phyloP scores from a whole-genome alignment of 2,329 filamentous ascomycete species.

The Verticillium longisporum region DNA sequence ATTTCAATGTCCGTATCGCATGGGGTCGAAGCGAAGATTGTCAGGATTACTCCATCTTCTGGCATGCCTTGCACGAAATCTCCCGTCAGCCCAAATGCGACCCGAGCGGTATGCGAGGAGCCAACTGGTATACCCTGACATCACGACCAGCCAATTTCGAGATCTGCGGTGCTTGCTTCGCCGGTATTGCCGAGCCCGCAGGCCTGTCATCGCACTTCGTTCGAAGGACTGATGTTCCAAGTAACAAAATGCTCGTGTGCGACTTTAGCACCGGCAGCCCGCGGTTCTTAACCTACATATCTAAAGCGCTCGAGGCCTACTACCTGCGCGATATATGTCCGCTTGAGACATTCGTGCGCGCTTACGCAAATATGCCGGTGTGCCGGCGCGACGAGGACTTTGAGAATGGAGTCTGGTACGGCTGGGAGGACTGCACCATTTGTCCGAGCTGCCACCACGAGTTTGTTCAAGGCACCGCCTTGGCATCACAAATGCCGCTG shows the following conservation, averaged over 20 bases:
- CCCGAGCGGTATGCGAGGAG: conserved; percentile 19
- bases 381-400: conserved; percentile 18
- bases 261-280: conserved; percentile 24
- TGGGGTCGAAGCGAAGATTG: conserved; percentile 19
- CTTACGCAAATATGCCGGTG: conserved; percentile 20
- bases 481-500: conserved; percentile 22
- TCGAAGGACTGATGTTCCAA: conserved; percentile 10
- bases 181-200: conserved; percentile 21
- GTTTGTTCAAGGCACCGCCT: conserved; percentile 19
- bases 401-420: conserved; percentile 22
- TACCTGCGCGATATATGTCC: conserved; percentile 17
- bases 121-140: conserved; percentile 25
- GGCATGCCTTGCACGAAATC: conserved; percentile 20
- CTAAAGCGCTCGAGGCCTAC: conserved; percentile 18
- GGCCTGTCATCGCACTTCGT: conserved; percentile 22
- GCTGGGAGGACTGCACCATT: conserved; percentile 26
- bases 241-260: conserved; percentile 19
- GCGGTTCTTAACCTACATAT: conserved; percentile 16
- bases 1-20: conserved; percentile 21
- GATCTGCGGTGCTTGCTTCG: conserved; percentile 28
- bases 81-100: conserved; percentile 21
- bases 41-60: conserved; percentile 25
- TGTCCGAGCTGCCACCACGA: conserved; percentile 28
- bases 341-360: conserved; percentile 19
- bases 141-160: conserved; percentile 23